Evolutionary conservation across 768 basidiomycete genomes (phyloP).

Genomic region (Cytidiella melzeri): DNA sequence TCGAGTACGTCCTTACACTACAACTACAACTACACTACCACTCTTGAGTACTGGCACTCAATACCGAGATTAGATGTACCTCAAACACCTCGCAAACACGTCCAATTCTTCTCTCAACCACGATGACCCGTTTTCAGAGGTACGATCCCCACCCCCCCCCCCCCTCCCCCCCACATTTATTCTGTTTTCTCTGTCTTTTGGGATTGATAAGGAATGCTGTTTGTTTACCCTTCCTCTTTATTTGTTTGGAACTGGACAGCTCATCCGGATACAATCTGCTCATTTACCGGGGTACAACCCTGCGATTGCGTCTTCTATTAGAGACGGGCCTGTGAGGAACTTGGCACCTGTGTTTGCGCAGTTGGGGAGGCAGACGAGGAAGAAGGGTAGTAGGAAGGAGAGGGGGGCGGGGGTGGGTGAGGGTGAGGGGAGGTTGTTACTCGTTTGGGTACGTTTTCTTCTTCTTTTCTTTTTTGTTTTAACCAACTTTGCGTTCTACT

Average conservation of each 20-base stretch:
- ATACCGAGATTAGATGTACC: constrained; percentile 25
- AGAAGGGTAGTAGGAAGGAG: constrained; percentile 44
- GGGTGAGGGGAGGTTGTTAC: constrained; percentile 1
- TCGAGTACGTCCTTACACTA: constrained; percentile 38
- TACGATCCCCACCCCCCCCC: too few species aligned
- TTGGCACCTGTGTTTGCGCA: constrained; percentile 47
- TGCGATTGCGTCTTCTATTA: constrained; percentile 69
- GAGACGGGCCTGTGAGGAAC: constrained; percentile 68
- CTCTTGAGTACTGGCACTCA: too few species aligned
- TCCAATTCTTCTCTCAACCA: constrained; percentile 8
- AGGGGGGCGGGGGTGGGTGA: background rate
- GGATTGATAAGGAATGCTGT: background rate
- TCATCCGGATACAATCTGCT: constrained; percentile 73
- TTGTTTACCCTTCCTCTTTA: background rate
- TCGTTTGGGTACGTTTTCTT: constrained; percentile 53
- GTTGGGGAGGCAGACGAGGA: constrained; percentile 28
- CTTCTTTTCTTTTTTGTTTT: background rate
- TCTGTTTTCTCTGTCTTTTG: too few species aligned
- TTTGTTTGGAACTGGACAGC: constrained; percentile 31
- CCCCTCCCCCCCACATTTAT: too few species aligned
- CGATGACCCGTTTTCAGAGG: constrained; percentile 26
- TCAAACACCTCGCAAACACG: constrained; percentile 26
- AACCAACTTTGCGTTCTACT: background rate
- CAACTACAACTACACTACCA: too few species aligned
- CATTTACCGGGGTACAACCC: constrained; percentile 70